These are phyloP conservation scores for Pelagophyceae sp. DNA, from an alignment of 352 stramenopile species.

Conservation along the genomic window DNA sequence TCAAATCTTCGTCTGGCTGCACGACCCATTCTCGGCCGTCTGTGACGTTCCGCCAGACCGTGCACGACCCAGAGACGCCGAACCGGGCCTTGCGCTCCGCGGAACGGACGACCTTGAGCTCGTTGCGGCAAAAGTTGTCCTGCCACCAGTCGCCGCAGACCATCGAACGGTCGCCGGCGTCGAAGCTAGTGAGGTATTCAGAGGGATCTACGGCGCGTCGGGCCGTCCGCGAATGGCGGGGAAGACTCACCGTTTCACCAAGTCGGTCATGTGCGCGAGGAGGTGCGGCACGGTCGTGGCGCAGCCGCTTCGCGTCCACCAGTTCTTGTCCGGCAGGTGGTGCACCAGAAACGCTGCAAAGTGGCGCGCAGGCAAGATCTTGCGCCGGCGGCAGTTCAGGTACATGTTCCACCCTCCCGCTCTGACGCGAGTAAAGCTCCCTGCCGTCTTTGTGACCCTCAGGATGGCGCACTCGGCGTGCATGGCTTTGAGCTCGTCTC, in stretches of 20 bases:
- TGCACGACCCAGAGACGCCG: constrained; percentile 8
- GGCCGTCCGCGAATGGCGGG: too few species aligned
- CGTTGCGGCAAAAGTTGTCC: constrained; percentile 11
- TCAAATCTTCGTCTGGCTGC: not conserved
- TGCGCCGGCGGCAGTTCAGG: constrained; percentile 12
- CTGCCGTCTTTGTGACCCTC: not conserved
- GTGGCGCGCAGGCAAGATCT: not conserved
- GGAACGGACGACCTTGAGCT: not conserved
- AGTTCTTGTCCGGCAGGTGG: constrained; percentile 20
- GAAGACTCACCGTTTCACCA: not conserved
- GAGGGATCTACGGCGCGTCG: too few species aligned
- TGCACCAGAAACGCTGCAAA: constrained; percentile 5
- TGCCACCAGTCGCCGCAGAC: constrained; percentile 15
- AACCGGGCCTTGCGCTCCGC: not conserved
- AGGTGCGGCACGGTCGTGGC: not conserved
- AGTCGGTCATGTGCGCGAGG: not conserved
- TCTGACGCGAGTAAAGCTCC: constrained; percentile 5
- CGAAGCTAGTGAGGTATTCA: too few species aligned
- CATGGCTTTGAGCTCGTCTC: not conserved
- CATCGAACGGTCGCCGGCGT: constrained; percentile 3
- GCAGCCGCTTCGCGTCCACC: constrained; percentile 12
- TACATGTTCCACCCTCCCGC: constrained; percentile 16
- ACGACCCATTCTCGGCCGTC: not conserved
- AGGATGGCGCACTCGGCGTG: constrained; percentile 12
- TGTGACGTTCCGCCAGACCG: constrained; percentile 13